Evolutionary conservation across 768 basidiomycete genomes (phyloP).

Genomic region (Mycena latifolia): DNA sequence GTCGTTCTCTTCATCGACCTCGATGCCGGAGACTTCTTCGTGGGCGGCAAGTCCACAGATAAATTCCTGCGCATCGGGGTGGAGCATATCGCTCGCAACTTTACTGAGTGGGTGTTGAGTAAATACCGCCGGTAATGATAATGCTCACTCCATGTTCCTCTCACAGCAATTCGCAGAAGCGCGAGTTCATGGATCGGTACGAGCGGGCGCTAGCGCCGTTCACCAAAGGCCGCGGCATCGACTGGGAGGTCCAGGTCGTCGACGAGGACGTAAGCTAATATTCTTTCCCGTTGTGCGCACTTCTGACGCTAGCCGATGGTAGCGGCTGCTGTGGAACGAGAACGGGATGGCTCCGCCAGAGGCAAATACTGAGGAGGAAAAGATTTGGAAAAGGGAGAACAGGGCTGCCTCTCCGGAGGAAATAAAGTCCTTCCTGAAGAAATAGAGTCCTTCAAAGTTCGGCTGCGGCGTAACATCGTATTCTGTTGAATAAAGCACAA

Average conservation of each 20-base stretch:
- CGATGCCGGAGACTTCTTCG: conserved; percentile 25
- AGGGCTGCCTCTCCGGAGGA: conserved; percentile 14
- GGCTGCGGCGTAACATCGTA: too few relatives aligned
- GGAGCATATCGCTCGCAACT: conserved; percentile 35
- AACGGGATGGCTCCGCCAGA: conserved; percentile 28
- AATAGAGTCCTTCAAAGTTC: too few relatives aligned
- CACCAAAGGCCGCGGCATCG: conserved; percentile 31
- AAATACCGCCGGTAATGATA: neutral
- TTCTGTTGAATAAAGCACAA: too few relatives aligned
- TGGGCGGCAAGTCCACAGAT: conserved; percentile 28
- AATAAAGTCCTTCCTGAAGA: neutral
- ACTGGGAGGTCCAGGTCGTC: conserved; percentile 35
- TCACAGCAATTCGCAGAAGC: conserved; percentile 20
- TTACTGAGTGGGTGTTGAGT: conserved; percentile 16
- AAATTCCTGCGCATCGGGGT: conserved; percentile 30
- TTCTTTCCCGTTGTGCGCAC: neutral
- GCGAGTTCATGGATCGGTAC: conserved; percentile 28
- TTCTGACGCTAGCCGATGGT: neutral
- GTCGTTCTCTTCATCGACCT: conserved; percentile 38
- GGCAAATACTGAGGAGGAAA: conserved; percentile 21
- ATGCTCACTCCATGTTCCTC: neutral
- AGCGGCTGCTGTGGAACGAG: conserved; percentile 30
- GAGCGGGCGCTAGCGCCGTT: conserved; percentile 30
- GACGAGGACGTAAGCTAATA: conserved; percentile 26
- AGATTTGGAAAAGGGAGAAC: conserved; percentile 34